Conservation (phyloP, 1,284 basidiomycete species). For the Cryptococcus maquisensis region DNA sequence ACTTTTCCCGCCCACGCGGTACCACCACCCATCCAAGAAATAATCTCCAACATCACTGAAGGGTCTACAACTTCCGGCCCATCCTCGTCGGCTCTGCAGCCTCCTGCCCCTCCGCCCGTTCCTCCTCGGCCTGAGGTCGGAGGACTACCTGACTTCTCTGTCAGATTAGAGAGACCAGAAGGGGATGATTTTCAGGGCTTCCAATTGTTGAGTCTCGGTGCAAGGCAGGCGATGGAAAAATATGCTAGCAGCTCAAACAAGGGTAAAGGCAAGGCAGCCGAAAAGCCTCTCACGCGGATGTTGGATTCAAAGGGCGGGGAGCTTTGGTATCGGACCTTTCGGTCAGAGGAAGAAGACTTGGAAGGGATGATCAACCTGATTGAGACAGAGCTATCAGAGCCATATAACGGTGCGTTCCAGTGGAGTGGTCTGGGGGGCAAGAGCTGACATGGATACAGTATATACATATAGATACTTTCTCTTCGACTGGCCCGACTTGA, state of each 20-base stretch:
- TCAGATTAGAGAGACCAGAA: too few relatives aligned
- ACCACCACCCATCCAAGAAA: too few relatives aligned
- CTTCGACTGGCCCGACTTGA: slow-evolving; percentile 90
- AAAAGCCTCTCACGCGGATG: background rate
- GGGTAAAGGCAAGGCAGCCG: background rate
- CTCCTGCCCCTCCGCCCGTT: background rate
- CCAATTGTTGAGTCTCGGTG: too few relatives aligned
- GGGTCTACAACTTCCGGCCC: too few relatives aligned
- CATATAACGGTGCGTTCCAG: slow-evolving; percentile 60
- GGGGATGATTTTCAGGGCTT: too few relatives aligned
- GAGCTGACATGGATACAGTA: slow-evolving; percentile 22
- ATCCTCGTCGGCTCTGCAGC: background rate
- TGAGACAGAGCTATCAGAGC: slow-evolving; percentile 89
- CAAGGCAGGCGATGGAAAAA: too few relatives aligned
- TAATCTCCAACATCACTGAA: too few relatives aligned
- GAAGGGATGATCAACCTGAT: slow-evolving; percentile 77
- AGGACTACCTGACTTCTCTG: too few relatives aligned
- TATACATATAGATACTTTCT: slow-evolving; percentile 74
- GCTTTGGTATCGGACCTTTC: slow-evolving; percentile 33
- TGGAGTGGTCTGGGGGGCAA: background rate
- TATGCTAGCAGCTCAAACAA: background rate
- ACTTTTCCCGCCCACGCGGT: background rate
- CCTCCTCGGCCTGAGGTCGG: background rate
- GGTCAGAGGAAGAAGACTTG: slow-evolving; percentile 62
- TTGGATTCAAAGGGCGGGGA: slow-evolving; percentile 15